These are phyloP conservation scores for Sarocladium brachiariae DNA, from an alignment of 2,329 filamentous ascomycete species.

Conservation along the genomic window DNA sequence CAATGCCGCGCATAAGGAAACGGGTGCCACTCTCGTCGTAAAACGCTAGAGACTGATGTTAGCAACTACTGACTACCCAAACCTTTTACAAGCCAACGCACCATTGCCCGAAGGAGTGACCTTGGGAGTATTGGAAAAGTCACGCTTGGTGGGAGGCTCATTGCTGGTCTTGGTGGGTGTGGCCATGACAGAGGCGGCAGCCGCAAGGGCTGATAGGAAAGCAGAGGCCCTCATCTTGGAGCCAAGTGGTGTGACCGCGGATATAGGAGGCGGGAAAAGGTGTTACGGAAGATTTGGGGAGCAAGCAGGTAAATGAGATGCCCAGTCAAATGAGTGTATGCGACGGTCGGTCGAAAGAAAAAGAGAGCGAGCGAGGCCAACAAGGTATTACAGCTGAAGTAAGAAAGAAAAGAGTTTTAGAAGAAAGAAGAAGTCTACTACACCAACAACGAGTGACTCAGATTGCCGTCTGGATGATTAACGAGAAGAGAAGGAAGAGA, in stretches of 20 bases:
- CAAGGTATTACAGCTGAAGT: conserved; percentile 5
- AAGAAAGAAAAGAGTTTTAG: conserved; percentile 13
- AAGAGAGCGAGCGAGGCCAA: neutral
- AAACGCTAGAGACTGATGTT: conserved; percentile 47
- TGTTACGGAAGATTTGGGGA: neutral
- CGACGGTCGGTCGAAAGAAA: conserved; percentile 7
- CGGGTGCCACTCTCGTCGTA: conserved; percentile 40
- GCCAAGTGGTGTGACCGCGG: no score
- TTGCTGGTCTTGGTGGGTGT: conserved; percentile 43
- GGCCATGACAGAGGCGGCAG: conserved; percentile 36
- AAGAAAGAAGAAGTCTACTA: conserved; percentile 9
- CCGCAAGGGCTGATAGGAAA: conserved; percentile 42
- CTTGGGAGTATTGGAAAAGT: conserved; percentile 35
- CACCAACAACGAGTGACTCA: conserved; percentile 7
- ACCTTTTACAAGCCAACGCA: no score
- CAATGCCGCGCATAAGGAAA: conserved; percentile 55
- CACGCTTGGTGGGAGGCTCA: conserved; percentile 43
- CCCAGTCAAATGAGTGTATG: conserved; percentile 6
- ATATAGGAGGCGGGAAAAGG: no score
- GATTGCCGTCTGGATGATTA: conserved; percentile 1
- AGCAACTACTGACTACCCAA: no score
- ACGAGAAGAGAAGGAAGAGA: conserved; percentile 12
- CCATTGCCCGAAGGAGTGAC: conserved; percentile 52
- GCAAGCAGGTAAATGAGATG: neutral
- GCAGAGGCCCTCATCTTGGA: conserved; percentile 40